phyloP scores from a whole-genome alignment of 768 basidiomycete species.

The Daedalea quercina region DNA sequence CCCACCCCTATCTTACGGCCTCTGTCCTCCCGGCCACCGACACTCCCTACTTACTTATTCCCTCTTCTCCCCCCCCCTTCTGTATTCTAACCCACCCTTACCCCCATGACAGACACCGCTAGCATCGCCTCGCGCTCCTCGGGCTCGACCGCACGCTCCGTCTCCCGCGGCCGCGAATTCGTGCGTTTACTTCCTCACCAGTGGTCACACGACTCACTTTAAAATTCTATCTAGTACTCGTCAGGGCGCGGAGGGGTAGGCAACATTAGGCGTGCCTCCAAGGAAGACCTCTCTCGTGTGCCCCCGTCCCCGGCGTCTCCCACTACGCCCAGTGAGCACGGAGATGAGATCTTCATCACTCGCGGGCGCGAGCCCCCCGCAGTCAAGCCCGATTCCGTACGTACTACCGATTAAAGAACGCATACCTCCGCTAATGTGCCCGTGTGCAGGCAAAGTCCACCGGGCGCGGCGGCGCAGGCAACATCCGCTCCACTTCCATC shows the following conservation, averaged over 20 bases:
- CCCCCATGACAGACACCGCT: slow-evolving; percentile 8
- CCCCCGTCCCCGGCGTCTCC: neutral
- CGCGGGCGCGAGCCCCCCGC: neutral
- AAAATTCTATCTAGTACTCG: slow-evolving; percentile 40
- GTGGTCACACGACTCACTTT: slow-evolving; percentile 41
- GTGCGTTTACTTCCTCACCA: slow-evolving; percentile 46
- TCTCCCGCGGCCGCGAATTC: slow-evolving; percentile 56
- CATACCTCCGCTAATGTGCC: too few relatives aligned
- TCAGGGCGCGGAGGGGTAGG: slow-evolving; percentile 83
- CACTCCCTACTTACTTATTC: neutral
- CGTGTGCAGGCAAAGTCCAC: neutral
- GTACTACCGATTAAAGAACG: neutral
- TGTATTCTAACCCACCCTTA: neutral
- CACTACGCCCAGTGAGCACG: neutral
- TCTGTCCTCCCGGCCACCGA: neutral
- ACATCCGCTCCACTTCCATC: slow-evolving; percentile 75
- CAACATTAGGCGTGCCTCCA: slow-evolving; percentile 61
- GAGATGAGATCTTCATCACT: neutral
- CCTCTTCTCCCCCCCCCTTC: neutral
- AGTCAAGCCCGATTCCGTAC: neutral
- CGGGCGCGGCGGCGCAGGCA: slow-evolving; percentile 63
- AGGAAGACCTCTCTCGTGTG: neutral
- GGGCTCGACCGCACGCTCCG: slow-evolving; percentile 23
- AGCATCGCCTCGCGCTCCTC: slow-evolving; percentile 3
- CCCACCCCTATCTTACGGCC: neutral